A percentile compares a stretch with the other conserved stretches of the same genome.
Conservation (phyloP, 371 early-diverging fungal genomes). For the Apophysomyces elegans region DNA sequence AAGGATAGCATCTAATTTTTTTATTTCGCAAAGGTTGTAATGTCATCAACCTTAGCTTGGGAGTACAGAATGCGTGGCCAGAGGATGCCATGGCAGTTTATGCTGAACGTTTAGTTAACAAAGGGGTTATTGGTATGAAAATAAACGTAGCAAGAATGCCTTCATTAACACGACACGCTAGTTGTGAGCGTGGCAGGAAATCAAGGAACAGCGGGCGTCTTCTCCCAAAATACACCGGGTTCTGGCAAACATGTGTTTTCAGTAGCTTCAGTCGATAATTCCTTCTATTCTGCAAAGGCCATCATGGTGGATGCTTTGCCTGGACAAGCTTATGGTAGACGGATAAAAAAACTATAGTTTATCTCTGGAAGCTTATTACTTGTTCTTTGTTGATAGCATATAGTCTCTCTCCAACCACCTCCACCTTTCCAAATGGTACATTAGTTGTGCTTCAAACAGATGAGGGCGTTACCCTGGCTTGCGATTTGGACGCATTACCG, state of each 20-base stretch:
- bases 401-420: conserved; percentile 28
- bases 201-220: conserved; percentile 55
- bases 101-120: conserved; percentile 30
- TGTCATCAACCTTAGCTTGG: conserved; percentile 32
- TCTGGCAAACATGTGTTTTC: conserved; percentile 51
- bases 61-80: conserved; percentile 37
- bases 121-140: conserved; percentile 30
- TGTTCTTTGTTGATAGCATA: conserved; percentile 51
- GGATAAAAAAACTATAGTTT: conserved; percentile 11
- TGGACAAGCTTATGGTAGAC: conserved; percentile 24
- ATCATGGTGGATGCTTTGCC: conserved; percentile 21
- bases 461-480: conserved; percentile 10
- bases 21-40: conserved; percentile 25
- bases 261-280: conserved; percentile 68
- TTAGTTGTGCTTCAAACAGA: conserved; percentile 19
- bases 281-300: conserved; percentile 22
- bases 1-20: not conserved
- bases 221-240: conserved; percentile 49
- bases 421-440: conserved; percentile 30
- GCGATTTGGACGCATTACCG: not conserved
- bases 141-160: not conserved
- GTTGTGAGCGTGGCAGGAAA: conserved; percentile 67
- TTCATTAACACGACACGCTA: not conserved
- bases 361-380: conserved; percentile 33
- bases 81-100: conserved; percentile 43